Conservation (phyloP, 2,329 filamentous ascomycete genomes). For the Sarocladiaceae sp. region DNA sequence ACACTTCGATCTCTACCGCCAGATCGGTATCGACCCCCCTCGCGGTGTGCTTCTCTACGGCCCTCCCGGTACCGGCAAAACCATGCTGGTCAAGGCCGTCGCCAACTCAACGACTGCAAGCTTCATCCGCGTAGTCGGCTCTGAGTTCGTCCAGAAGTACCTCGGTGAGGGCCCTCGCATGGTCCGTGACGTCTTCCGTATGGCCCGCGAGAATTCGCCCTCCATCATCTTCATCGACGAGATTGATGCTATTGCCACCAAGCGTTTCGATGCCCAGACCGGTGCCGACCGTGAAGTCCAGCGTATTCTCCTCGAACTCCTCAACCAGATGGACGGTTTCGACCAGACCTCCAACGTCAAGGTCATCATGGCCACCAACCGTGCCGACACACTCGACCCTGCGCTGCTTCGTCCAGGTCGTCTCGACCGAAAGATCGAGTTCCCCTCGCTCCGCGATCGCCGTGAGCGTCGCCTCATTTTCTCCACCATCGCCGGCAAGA, state of each 20-base stretch:
- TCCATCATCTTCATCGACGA: conserved; percentile 99
- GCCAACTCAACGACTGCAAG: conserved; percentile 97
- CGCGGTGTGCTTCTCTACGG: conserved; percentile 95
- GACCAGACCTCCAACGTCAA: conserved; percentile 99
- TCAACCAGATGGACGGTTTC: conserved; percentile 99
- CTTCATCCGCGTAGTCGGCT: conserved; percentile 97
- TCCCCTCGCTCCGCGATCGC: conserved; percentile 89
- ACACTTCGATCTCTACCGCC: conserved; percentile 97
- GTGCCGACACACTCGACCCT: conserved; percentile 93
- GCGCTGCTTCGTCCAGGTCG: conserved; percentile 91
- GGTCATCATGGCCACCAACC: conserved; percentile 99
- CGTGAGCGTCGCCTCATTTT: conserved; percentile 96
- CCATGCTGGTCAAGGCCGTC: conserved; percentile 96
- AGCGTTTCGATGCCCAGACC: conserved; percentile 98
- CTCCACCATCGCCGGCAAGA: conserved; percentile 92
- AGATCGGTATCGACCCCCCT: conserved; percentile 97
- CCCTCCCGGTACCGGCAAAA: conserved; percentile 93
- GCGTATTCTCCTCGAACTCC: conserved; percentile 92
- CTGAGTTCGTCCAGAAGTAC: conserved; percentile 98
- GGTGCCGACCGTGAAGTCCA: conserved; percentile 97
- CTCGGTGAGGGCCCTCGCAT: conserved; percentile 96
- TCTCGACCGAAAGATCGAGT: conserved; percentile 97
- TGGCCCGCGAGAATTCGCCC: conserved; percentile 97
- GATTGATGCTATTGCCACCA: conserved; percentile 97
- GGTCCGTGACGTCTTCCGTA: conserved; percentile 98